Evolutionary conservation across 805 yeast genomes (phyloP).

Genomic region (Metschnikowia chrysomelidarum): DNA sequence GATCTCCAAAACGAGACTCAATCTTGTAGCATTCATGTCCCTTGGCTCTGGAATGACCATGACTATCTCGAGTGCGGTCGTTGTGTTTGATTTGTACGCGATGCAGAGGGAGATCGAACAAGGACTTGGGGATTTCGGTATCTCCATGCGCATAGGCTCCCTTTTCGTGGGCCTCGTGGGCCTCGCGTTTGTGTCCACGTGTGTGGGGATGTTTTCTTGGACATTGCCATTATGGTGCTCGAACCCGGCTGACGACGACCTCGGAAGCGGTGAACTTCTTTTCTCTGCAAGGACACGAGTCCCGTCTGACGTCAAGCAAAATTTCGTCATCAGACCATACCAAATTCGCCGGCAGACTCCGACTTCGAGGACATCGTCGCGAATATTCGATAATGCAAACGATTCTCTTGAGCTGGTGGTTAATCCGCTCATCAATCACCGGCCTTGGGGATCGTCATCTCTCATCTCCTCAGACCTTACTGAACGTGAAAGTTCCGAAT

Average conservation of each 20-base stretch:
- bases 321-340: slow-evolving; percentile 7
- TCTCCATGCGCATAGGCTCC: slow-evolving; percentile 40
- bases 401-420: slow-evolving; percentile 20
- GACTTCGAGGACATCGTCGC: slow-evolving; percentile 4
- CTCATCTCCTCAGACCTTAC: background rate
- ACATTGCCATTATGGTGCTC: slow-evolving; percentile 50
- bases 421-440: background rate
- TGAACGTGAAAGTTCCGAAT: background rate
- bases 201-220: slow-evolving; percentile 34
- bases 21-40: slow-evolving; percentile 37
- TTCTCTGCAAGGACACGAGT: background rate
- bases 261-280: slow-evolving; percentile 12
- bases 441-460: background rate
- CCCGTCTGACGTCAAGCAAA: background rate
- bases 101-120: slow-evolving; percentile 18
- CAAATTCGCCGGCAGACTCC: slow-evolving; percentile 3
- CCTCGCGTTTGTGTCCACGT: slow-evolving; percentile 27
- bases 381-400: slow-evolving; percentile 17
- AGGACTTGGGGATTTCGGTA: slow-evolving; percentile 45
- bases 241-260: slow-evolving; percentile 38
- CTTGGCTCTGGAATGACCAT: slow-evolving; percentile 31
- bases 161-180: slow-evolving; percentile 43
- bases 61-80: slow-evolving; percentile 27
- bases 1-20: slow-evolving; percentile 32
- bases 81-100: slow-evolving; percentile 26